These are phyloP conservation scores for Colletotrichum liaoningense DNA, from an alignment of 2,329 filamentous ascomycete species.

Conservation along the genomic window DNA sequence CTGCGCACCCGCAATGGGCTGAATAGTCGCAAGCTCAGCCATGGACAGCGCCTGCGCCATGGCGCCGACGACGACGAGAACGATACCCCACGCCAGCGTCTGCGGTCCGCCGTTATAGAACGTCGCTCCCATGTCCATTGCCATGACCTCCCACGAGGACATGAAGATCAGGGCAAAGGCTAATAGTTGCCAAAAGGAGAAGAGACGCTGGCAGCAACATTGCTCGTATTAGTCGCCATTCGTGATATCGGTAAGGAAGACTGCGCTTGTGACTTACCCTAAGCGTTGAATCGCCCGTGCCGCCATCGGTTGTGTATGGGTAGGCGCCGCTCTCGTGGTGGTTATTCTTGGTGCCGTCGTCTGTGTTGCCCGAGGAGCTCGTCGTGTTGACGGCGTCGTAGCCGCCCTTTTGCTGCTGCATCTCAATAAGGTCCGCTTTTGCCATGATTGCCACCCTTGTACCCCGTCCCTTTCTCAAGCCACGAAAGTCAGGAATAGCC, in stretches of 20 bases:
- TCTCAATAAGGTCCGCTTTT: neutral
- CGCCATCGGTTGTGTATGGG: neutral
- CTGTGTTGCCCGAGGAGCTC: slow-evolving; percentile 23
- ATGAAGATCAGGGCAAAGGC: slow-evolving; percentile 33
- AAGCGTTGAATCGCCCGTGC: slow-evolving; percentile 10
- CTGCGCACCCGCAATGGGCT: slow-evolving; percentile 39
- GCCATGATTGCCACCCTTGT: neutral
- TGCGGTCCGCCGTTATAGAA: slow-evolving; percentile 33
- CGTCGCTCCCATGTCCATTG: slow-evolving; percentile 32
- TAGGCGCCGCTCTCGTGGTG: neutral
- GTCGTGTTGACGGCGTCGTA: slow-evolving; percentile 26
- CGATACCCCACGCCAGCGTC: slow-evolving; percentile 31
- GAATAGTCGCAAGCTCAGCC: slow-evolving; percentile 40
- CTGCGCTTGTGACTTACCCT: slow-evolving; percentile 4
- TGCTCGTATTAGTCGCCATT: neutral
- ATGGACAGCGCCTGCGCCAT: slow-evolving; percentile 35
- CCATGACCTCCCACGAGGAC: slow-evolving; percentile 34
- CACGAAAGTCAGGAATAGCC: no score
- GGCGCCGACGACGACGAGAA: slow-evolving; percentile 28
- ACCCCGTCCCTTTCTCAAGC: no score
- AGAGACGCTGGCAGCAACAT: slow-evolving; percentile 11
- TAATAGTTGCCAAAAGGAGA: slow-evolving; percentile 30
- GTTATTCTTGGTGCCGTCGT: neutral
- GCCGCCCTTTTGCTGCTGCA: slow-evolving; percentile 13
- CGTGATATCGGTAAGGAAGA: no score